Evolutionary conservation across 306 rosid genomes (phyloP).

Genomic region (Cicer arietinum): DNA sequence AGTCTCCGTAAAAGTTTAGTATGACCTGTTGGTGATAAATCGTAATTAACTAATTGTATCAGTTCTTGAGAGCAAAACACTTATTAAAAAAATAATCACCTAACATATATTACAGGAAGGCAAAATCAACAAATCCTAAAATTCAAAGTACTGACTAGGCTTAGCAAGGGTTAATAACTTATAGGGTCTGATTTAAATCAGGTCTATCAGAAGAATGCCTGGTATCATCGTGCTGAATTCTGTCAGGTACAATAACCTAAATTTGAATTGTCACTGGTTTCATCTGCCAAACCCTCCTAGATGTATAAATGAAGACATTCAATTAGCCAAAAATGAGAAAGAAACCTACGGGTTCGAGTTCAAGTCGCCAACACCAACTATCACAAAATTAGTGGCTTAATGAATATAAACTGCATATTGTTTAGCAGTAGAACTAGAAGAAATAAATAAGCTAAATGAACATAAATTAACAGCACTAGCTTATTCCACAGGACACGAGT

Average conservation of each 20-base stretch:
- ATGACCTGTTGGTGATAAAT: not conserved
- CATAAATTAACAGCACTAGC: not conserved
- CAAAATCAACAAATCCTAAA: constrained; percentile 2
- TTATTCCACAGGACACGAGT: not conserved
- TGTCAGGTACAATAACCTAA: not conserved
- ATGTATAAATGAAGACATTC: not conserved
- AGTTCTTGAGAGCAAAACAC: not conserved
- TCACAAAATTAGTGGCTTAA: constrained; percentile 9
- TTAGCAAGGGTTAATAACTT: not conserved
- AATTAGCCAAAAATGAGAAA: not conserved
- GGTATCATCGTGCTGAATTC: not conserved
- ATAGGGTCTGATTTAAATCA: not conserved
- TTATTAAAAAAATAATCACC: not conserved
- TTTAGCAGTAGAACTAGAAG: not conserved
- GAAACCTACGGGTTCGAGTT: constrained; percentile 6
- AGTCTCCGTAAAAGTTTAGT: not conserved
- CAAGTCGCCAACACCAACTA: not conserved
- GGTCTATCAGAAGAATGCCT: not conserved
- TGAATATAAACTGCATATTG: not conserved
- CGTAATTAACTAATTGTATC: not conserved
- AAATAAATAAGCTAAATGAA: not conserved
- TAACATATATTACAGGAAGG: not conserved
- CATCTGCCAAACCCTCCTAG: constrained; percentile 8
- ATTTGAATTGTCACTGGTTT: not conserved
- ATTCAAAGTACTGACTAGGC: not conserved